These are phyloP conservation scores for Cryptococcus depauperatus DNA, from an alignment of 1,284 basidiomycete species.

Conservation along the genomic window DNA sequence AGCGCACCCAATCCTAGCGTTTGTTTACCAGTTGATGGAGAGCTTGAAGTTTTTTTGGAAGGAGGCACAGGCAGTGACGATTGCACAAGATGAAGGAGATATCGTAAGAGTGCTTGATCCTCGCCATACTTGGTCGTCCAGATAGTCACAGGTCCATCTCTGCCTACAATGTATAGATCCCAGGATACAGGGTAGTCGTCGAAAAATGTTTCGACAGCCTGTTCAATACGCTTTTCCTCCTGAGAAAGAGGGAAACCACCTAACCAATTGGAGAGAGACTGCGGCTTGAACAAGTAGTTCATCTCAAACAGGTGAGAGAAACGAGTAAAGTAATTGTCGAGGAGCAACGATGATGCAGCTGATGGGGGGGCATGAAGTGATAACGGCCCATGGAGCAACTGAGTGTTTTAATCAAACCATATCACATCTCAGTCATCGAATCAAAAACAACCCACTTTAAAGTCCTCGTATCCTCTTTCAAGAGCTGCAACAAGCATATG, in stretches of 20 bases:
- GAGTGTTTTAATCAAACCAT: background rate
- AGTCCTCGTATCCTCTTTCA: conserved; percentile 35
- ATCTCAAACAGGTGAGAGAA: conserved; percentile 34
- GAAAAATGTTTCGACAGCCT: background rate
- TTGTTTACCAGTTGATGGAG: background rate
- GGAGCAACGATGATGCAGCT: conserved; percentile 9
- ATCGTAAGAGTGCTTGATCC: conserved; percentile 18
- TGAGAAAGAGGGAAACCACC: conserved; percentile 12
- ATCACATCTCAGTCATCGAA: background rate
- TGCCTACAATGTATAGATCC: conserved; percentile 6
- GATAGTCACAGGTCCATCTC: conserved; percentile 17
- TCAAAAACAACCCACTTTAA: conserved; percentile 21
- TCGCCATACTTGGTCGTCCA: background rate
- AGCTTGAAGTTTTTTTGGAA: background rate
- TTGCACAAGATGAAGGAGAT: conserved; percentile 15
- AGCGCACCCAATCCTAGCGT: conserved; percentile 22
- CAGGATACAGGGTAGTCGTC: background rate
- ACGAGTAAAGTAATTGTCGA: conserved; percentile 38
- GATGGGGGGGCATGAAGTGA: conserved; percentile 16
- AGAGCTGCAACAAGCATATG: conserved; percentile 27
- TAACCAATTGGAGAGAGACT: conserved; percentile 19
- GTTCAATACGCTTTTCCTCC: background rate
- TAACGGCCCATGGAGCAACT: conserved; percentile 32
- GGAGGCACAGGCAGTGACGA: conserved; percentile 7
- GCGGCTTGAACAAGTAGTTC: conserved; percentile 14